These are phyloP conservation scores for Fonsecaea multimorphosa DNA, from an alignment of 2,329 filamentous ascomycete species.

Conservation along the genomic window DNA sequence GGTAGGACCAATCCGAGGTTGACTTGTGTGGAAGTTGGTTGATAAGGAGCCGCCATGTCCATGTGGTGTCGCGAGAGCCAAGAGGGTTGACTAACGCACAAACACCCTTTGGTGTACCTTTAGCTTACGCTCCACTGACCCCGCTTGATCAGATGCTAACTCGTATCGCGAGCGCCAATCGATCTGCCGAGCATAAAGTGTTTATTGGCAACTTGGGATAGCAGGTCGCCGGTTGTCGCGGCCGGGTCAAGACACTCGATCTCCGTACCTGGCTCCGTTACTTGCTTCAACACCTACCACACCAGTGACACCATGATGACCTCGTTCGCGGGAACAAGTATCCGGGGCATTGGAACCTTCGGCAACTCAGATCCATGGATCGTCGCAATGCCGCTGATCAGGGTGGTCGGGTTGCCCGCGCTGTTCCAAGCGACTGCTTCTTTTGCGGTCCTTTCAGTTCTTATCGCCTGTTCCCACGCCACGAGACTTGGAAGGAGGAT, in stretches of 20 bases:
- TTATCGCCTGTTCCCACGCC: not conserved
- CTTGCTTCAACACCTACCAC: not conserved
- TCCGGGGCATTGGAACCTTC: no score
- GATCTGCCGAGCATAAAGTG: not conserved
- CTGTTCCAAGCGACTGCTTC: not conserved
- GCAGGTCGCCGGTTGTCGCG: not conserved
- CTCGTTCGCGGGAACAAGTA: not conserved
- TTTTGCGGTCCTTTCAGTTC: not conserved
- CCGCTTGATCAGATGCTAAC: not conserved
- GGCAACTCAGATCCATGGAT: not conserved
- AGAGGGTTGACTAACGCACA: not conserved
- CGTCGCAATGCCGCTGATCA: not conserved
- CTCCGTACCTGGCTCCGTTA: not conserved
- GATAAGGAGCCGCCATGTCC: not conserved
- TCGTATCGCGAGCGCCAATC: not conserved
- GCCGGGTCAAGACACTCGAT: not conserved
- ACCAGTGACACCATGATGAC: not conserved
- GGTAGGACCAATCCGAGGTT: not conserved
- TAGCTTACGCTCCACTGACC: slow-evolving; percentile 1
- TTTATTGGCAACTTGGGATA: not conserved
- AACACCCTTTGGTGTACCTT: not conserved
- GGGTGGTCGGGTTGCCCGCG: no score
- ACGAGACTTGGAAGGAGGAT: not conserved
- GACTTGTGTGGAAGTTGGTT: not conserved
- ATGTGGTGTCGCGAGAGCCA: not conserved